Evolutionary conservation across 2,329 filamentous ascomycete genomes (phyloP).

Genomic region (Penicillium sp.): DNA sequence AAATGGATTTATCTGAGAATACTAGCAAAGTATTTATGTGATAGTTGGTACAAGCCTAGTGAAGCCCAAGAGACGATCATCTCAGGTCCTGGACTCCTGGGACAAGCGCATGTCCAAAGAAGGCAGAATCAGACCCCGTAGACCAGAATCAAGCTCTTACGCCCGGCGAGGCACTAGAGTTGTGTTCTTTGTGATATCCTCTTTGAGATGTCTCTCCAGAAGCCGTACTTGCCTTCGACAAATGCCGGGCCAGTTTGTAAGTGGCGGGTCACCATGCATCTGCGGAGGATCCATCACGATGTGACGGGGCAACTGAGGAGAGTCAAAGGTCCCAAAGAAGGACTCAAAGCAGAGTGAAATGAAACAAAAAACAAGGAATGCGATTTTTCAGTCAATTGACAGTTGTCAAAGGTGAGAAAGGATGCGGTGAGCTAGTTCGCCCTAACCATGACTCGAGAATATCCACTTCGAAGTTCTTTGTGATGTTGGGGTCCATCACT

Average conservation of each 20-base stretch:
- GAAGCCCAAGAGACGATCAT: conserved; percentile 12
- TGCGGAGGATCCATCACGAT: conserved; percentile 27
- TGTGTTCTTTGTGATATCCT: conserved; percentile 5
- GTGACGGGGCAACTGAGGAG: conserved; percentile 16
- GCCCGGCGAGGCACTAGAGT: neutral
- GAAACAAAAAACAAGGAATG: neutral
- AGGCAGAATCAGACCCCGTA: conserved; percentile 2
- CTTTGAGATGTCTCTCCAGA: conserved; percentile 9
- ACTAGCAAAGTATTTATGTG: conserved; percentile 8
- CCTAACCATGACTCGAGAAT: too few species aligned
- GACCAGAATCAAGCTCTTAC: conserved; percentile 2
- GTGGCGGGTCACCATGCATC: conserved; percentile 31
- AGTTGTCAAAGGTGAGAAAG: neutral
- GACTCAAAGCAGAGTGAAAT: neutral
- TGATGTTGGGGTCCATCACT: neutral
- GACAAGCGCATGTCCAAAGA: neutral
- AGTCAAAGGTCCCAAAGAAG: conserved; percentile 6
- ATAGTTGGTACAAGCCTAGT: neutral
- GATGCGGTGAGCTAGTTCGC: too few species aligned
- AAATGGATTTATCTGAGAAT: conserved; percentile 5
- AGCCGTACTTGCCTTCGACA: conserved; percentile 18
- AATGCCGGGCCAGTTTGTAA: conserved; percentile 28
- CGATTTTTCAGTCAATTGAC: neutral
- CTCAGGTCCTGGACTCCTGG: neutral
- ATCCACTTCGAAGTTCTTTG: neutral